A percentile compares a stretch with the other conserved stretches of the same genome.
Evolutionary conservation across 2,329 filamentous ascomycete genomes (phyloP).

Genomic region (Hymenotorrendiella dingleyae): DNA sequence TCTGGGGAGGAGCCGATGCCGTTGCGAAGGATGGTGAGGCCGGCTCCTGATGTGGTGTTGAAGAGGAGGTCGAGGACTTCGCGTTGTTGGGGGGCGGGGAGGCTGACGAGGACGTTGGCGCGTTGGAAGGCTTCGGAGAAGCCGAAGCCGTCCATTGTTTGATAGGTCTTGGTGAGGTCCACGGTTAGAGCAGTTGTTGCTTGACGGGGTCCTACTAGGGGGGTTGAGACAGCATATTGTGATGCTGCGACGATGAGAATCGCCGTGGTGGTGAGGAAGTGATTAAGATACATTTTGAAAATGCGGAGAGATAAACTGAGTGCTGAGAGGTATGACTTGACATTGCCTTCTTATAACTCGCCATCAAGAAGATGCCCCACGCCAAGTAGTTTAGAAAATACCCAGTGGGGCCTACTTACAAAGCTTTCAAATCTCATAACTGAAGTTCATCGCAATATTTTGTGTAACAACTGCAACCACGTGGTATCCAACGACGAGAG

Average conservation of each 20-base stretch:
- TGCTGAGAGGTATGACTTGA: no score
- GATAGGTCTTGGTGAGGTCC: slow-evolving; percentile 20
- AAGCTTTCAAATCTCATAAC: no score
- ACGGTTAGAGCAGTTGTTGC: slow-evolving; percentile 18
- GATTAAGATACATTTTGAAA: slow-evolving; percentile 1
- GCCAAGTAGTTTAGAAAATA: not conserved
- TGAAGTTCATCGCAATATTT: no score
- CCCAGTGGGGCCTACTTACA: not conserved
- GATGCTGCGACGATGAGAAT: not conserved
- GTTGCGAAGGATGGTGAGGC: slow-evolving; percentile 45
- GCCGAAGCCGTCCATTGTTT: slow-evolving; percentile 43
- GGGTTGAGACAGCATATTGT: not conserved
- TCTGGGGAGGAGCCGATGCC: slow-evolving; percentile 36
- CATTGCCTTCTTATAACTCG: no score
- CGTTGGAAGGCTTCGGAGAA: slow-evolving; percentile 43
- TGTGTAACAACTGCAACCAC: no score
- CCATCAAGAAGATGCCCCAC: not conserved
- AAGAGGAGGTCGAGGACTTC: slow-evolving; percentile 42
- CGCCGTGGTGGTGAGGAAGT: not conserved
- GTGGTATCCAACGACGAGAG: no score
- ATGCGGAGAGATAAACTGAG: no score
- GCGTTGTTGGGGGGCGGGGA: slow-evolving; percentile 28
- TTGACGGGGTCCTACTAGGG: not conserved
- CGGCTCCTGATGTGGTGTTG: slow-evolving; percentile 39
- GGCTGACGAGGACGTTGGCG: slow-evolving; percentile 36